phyloP scores from a whole-genome alignment of 2,329 filamentous ascomycete species.

The Xylaria polymorpha region DNA sequence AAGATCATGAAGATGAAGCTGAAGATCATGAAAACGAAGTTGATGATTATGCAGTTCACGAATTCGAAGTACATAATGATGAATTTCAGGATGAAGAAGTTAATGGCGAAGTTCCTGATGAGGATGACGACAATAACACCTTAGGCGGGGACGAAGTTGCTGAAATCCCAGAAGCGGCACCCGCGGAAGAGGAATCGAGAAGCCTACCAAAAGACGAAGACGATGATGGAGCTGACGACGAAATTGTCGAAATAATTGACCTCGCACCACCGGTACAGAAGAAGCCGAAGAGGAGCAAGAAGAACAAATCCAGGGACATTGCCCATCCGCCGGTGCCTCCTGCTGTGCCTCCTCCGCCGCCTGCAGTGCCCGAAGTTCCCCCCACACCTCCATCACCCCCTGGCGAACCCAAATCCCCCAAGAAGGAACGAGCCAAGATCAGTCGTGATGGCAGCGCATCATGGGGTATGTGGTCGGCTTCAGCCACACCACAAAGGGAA shows the following conservation, averaged over 20 bases:
- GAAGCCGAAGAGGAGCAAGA: conserved; percentile 48
- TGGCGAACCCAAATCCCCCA: conserved; percentile 67
- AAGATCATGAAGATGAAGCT: conserved; percentile 42
- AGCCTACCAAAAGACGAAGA: conserved; percentile 48
- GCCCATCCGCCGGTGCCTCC: conserved; percentile 44
- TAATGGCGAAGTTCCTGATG: conserved; percentile 11
- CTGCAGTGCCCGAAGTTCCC: conserved; percentile 53
- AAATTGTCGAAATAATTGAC: conserved; percentile 64
- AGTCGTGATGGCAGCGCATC: conserved; percentile 75
- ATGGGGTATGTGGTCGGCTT: conserved; percentile 81
- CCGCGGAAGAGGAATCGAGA: conserved; percentile 48
- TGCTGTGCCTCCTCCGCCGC: conserved; percentile 58
- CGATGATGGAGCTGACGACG: conserved; percentile 45
- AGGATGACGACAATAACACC: conserved; percentile 32
- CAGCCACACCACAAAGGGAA: conserved; percentile 65
- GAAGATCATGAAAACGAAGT: conserved; percentile 36
- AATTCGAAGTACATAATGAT: conserved; percentile 51
- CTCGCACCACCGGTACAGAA: conserved; percentile 56
- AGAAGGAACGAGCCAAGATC: conserved; percentile 81
- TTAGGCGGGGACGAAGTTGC: conserved; percentile 54
- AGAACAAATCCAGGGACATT: conserved; percentile 52
- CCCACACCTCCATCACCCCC: conserved; percentile 57
- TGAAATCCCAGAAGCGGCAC: conserved; percentile 62
- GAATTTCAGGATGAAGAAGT: conserved; percentile 39
- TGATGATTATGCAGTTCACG: conserved; percentile 34